Base-by-base conservation (phyloP, 495 filamentous ascomycete genomes). In the Immersiella caudata region DNA sequence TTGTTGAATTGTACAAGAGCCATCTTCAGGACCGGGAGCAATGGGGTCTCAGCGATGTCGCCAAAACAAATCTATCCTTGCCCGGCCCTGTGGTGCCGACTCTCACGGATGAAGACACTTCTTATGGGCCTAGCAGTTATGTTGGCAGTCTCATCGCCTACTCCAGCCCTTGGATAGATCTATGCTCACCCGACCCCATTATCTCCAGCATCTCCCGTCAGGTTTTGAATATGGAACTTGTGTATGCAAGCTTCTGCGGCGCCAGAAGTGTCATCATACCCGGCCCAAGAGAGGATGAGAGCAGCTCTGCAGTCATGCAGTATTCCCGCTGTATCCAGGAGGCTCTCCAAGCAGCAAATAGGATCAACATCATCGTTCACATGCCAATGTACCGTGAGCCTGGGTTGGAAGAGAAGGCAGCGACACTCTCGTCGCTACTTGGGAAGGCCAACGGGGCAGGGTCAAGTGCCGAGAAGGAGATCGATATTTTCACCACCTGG, bases 161-260 rank as follows among this genome's bases (percentile, higher is more conserved):
- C 25, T 86, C 85, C 12, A 96, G 92, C 73, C 87, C 90, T 18
- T 97, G 93, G 94, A 94, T 96, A 71, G 93, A 97, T 75, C 76
- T 97, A 2, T 91, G 88, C 69, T 97, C 93, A 33, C 80, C 90
- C 0, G 89, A 97, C 76, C 91, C 93, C 18, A 69, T 91, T 66
- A 88, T 97, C 65, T 87, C 91, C 1, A 88, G 91, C 74, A 81
- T 97, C 63, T 96, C 93, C 14, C 87, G 90, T 29, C 93, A 97
- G 74, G 92, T 97, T 1, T 79, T 99, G 57, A 92, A 93, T 75
- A 80, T 95, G 61, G 95, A 99, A 71, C 86, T 98, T 20, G 89
- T 91, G 22, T 99, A 97, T 78, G 96, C 95, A 40, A 92, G 91
- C 59, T 99, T 97, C 80, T 96, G 93, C 74, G 95, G 95, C 18